Evolutionary conservation across 2,329 filamentous ascomycete genomes (phyloP), one percentile per base, ranked within the genome.

Genomic region (Phoma herbarum): DNA sequence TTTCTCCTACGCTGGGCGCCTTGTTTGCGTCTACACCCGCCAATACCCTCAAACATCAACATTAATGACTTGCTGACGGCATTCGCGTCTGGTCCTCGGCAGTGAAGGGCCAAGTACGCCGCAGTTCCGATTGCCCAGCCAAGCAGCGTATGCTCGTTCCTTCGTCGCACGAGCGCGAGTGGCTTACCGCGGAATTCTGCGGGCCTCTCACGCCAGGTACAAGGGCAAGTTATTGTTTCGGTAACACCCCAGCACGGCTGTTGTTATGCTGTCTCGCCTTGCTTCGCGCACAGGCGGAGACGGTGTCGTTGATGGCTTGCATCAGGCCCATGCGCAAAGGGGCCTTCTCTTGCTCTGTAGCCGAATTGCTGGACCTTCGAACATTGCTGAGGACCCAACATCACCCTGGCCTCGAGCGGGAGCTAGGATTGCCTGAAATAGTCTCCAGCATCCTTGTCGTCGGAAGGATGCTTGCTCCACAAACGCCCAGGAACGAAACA

Each of bases 141-240:
- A 65, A 66, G 60, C 57, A 65, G 22, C 60, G 51, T 50, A 47
- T 42, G 33, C 54, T 63, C 61, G 57, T 67, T 57, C 49, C 51
- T 56, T 45, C 43, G 47, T 62, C 57, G 50, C 43, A 46, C 47
- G 50, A 52, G 48, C 42, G 52, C 52, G 35, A 35, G 18, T 35
- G 23, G 25, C 37, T 41, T 51, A 42, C 53, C 47, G 31, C 45
- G 20, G 25, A 41, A 18, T 23, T 12, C 43, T 47, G 23, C 43
- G 51, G 11, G 12, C 23, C 51, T 57, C 51, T 39, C 57, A 35
- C 52, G 49, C 49, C 29, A 49, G 55, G 44, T 47, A 44, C 43
- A 35, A 37, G 55, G 43, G 35, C 42, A 26, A 14, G 26, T 43
- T 16, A 31, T 20, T 23, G 31, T 35, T 35, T 46, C 25, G 28